These are phyloP conservation scores for Moelleriella libera DNA, from an alignment of 2,329 filamentous ascomycete species.

Conservation along the genomic window DNA sequence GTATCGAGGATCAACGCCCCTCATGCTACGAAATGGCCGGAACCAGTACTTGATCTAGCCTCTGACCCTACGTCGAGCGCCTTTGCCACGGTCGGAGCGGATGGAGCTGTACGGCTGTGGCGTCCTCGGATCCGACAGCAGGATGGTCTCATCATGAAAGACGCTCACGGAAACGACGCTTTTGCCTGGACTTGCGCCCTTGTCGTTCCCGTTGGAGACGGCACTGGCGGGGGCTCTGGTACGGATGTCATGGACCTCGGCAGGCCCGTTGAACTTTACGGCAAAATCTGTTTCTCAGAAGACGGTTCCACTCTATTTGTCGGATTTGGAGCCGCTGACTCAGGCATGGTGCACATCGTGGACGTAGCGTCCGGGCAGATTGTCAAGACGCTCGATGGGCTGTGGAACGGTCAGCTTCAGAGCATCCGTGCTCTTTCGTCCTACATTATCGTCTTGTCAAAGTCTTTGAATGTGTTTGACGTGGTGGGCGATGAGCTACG, in stretches of 20 bases:
- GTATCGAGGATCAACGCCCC: slow-evolving; percentile 74
- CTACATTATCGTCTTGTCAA: slow-evolving; percentile 61
- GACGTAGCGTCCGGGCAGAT: slow-evolving; percentile 57
- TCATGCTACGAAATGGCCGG: slow-evolving; percentile 45
- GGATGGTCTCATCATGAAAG: slow-evolving; percentile 51
- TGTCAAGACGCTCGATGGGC: slow-evolving; percentile 49
- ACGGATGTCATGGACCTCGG: slow-evolving; percentile 11
- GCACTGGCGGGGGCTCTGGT: slow-evolving; percentile 26
- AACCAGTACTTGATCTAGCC: slow-evolving; percentile 57
- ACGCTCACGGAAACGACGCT: slow-evolving; percentile 40
- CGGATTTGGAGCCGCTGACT: slow-evolving; percentile 37
- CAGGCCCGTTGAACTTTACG: slow-evolving; percentile 29
- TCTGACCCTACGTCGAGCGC: slow-evolving; percentile 53
- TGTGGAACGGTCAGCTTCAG: slow-evolving; percentile 51
- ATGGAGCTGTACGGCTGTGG: slow-evolving; percentile 71
- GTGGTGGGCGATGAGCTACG: slow-evolving; percentile 64
- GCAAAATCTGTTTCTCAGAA: slow-evolving; percentile 63
- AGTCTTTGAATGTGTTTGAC: slow-evolving; percentile 67
- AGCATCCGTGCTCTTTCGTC: slow-evolving; percentile 59
- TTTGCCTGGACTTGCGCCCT: slow-evolving; percentile 63
- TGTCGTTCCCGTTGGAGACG: slow-evolving; percentile 37
- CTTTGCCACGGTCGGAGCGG: slow-evolving; percentile 77
- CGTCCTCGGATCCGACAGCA: slow-evolving; percentile 54
- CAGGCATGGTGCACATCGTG: slow-evolving; percentile 59
- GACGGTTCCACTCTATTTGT: slow-evolving; percentile 76